Evolutionary conservation across 352 stramenopile species (phyloP).

Genomic region (Lagenidium giganteum): DNA sequence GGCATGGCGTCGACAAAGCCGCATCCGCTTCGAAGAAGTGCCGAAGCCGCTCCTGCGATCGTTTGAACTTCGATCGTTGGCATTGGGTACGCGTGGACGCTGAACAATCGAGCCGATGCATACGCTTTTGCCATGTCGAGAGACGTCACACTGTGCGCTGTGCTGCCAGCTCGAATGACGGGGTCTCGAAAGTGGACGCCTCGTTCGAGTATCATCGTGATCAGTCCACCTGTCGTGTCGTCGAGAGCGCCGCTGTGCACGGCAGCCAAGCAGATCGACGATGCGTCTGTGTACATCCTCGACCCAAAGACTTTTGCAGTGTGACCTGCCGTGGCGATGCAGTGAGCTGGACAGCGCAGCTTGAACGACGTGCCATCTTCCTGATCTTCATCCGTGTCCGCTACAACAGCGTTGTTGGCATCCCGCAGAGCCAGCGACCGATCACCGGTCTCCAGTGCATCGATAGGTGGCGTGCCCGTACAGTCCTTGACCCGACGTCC

Average conservation of each 20-base stretch:
- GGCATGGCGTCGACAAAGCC: conserved; percentile 79
- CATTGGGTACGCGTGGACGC: conserved; percentile 23
- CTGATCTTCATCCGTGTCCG: conserved; percentile 63
- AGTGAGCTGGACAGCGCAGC: conserved; percentile 58
- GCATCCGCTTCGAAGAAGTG: conserved; percentile 68
- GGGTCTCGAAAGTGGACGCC: conserved; percentile 21
- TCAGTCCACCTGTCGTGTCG: conserved; percentile 24
- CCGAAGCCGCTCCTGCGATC: conserved; percentile 79
- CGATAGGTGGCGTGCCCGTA: conserved; percentile 78
- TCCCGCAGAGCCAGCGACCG: conserved; percentile 26
- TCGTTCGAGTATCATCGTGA: conserved; percentile 55
- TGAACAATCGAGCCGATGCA: conserved; percentile 39
- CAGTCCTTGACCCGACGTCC: conserved; percentile 82
- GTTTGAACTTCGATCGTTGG: conserved; percentile 78
- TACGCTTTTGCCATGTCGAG: conserved; percentile 23
- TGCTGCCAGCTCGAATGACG: conserved; percentile 18
- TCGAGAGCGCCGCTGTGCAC: conserved; percentile 73
- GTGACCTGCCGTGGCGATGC: conserved; percentile 16
- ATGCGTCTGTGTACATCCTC: conserved; percentile 76
- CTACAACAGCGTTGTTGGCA: conserved; percentile 11
- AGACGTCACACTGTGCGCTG: conserved; percentile 44
- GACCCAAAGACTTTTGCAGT: conserved; percentile 42
- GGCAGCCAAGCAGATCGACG: conserved; percentile 84
- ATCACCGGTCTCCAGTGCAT: conserved; percentile 65
- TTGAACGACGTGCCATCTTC: conserved; percentile 85